Evolutionary conservation across 495 filamentous ascomycete species (phyloP).

Genomic region (Achaetomiella virescens): DNA sequence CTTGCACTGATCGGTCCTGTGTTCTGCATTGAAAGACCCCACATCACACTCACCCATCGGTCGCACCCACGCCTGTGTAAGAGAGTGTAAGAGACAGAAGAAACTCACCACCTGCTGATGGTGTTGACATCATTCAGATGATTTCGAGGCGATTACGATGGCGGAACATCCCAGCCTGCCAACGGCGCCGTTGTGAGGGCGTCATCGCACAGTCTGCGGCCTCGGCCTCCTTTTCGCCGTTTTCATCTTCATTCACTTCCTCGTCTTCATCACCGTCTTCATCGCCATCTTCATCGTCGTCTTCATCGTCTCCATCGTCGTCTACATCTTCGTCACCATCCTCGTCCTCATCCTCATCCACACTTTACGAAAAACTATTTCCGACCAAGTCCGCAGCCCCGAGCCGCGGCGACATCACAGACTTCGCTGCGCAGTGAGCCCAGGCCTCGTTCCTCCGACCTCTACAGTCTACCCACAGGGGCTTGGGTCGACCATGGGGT

Average conservation of each 20-base stretch:
- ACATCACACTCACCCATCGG: no score
- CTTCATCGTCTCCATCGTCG: not conserved
- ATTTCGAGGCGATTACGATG: constrained; percentile 8
- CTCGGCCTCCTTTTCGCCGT: not conserved
- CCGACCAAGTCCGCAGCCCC: not conserved
- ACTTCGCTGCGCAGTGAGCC: no score
- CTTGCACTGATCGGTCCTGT: no score
- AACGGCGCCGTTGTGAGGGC: constrained; percentile 1
- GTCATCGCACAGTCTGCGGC: not conserved
- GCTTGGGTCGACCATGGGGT: no score
- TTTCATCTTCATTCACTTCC: not conserved
- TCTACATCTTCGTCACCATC: not conserved
- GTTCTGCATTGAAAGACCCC: no score
- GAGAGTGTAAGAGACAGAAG: not conserved
- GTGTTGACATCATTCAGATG: constrained; percentile 12
- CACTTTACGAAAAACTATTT: constrained; percentile 1
- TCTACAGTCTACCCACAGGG: no score
- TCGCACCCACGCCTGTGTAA: no score
- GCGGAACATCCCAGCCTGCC: not conserved
- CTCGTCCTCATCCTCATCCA: not conserved
- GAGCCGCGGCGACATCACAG: no score
- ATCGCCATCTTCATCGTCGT: not conserved
- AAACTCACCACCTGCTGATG: not conserved
- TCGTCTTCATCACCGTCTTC: not conserved
- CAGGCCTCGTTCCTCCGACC: no score